A percentile compares a stretch with the other conserved stretches of the same genome.
Conservation (phyloP, 352 stramenopile species). For the Thalassiosira mediterranea region DNA sequence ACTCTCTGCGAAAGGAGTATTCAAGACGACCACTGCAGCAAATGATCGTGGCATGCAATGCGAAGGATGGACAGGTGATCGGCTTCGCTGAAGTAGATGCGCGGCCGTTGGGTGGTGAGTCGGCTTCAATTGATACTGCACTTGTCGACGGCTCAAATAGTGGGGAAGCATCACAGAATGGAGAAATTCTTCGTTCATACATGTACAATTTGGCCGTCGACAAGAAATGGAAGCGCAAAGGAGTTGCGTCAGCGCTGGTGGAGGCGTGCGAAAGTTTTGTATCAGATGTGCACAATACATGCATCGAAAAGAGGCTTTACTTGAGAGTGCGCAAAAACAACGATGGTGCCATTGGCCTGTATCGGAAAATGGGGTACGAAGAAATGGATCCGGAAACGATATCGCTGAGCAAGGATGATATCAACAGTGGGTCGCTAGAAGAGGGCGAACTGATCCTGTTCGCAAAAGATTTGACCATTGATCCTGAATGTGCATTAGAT, state of each 20-base stretch:
- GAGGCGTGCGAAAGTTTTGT: constrained; percentile 61
- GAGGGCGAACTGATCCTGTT: constrained; percentile 38
- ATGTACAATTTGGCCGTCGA: constrained; percentile 81
- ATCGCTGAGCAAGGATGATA: constrained; percentile 21
- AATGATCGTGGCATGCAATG: constrained; percentile 73
- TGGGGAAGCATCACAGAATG: too few species aligned
- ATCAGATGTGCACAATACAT: constrained; percentile 29
- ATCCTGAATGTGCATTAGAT: constrained; percentile 12
- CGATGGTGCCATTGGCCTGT: constrained; percentile 51
- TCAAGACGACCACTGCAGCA: constrained; percentile 30
- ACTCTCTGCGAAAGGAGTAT: constrained; percentile 10
- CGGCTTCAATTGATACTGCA: too few species aligned
- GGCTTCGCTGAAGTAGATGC: constrained; percentile 73
- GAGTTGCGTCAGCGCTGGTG: constrained; percentile 67
- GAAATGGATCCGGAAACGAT: constrained; percentile 27
- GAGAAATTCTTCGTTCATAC: constrained; percentile 56
- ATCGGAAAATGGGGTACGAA: constrained; percentile 59
- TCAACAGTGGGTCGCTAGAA: constrained; percentile 40
- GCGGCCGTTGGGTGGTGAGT: constrained; percentile 13
- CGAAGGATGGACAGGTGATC: constrained; percentile 50
- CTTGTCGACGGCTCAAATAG: too few species aligned
- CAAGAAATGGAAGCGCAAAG: constrained; percentile 56
- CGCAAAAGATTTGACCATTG: constrained; percentile 35
- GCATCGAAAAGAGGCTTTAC: constrained; percentile 35
- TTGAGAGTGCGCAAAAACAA: constrained; percentile 53